Base-by-base conservation (phyloP, 495 filamentous ascomycete genomes). In the Venustampulla echinocandica region DNA sequence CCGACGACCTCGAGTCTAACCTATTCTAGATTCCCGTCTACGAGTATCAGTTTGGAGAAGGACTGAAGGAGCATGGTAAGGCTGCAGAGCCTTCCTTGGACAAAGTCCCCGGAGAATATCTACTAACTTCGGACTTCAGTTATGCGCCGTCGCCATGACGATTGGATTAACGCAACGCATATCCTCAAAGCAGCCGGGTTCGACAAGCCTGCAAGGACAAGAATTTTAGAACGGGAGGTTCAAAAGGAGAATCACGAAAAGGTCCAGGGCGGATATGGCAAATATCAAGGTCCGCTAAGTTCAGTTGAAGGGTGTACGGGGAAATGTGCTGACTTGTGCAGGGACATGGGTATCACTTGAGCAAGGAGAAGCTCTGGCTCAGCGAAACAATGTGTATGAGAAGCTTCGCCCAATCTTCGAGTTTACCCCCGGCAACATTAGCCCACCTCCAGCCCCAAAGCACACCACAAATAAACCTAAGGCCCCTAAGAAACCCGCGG, bases 201-300 rank as follows among this genome's bases (percentile, higher is more conserved):
- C 36, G 71, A 76, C 54, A 98, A 98, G 66, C 90, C 92, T 5
- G 85, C 90, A 10, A 75, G 92, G 56, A 98, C 92, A 22, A 71
- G 92, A 49, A 95, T 98, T 46, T 76, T 98, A 13, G 92, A 98
- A 68, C 77, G 93, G 38, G 93, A 98, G 54, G 90, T 98, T 1
- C 92, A 98, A 61, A 94, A 95, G 62, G 90, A 90, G 9, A 71
- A 81, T 7, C 92, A 98, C 65, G 90, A 97, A 65, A 98, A 98
- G 66, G 85, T 98, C 2, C 92, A 98, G 58, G 92, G 92, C 50
- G 92, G 92, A 18, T 98, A 97, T 64, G 92, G 92, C 44, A 98
- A 97, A 77, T 98, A 96, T 55, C 92, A 98, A 69, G 89, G 89
- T 86, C 27, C 7, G 54, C 41, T 62, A 2, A 2, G 32, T 21